Percentiles rank a stretch among this genome's conserved stretches.
These are phyloP conservation scores for Sphagnurus paluster DNA, from an alignment of 1,284 basidiomycete species.

Conservation along the genomic window DNA sequence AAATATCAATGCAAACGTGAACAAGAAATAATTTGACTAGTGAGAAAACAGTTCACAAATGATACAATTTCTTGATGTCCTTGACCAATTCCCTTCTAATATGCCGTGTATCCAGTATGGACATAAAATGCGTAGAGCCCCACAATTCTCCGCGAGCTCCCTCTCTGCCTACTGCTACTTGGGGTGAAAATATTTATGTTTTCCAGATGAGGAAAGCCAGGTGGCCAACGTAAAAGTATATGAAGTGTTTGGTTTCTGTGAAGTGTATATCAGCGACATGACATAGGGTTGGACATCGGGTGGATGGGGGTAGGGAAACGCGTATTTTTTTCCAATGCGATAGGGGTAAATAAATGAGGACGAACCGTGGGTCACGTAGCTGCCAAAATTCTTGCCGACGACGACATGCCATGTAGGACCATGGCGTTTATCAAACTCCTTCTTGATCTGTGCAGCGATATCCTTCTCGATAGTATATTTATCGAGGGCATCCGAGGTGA, in stretches of 20 bases:
- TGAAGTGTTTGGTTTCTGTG: constrained; percentile 94
- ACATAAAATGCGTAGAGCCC: constrained; percentile 7
- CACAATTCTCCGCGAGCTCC: constrained; percentile 2
- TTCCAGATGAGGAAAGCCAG: constrained; percentile 95
- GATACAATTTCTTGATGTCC: constrained; percentile 12
- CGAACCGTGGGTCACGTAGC: constrained; percentile 96
- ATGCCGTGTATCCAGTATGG: constrained; percentile 1
- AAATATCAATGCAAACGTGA: background rate
- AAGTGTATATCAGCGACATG: constrained; percentile 18
- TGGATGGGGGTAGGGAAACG: constrained; percentile 12
- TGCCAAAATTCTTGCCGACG: constrained; percentile 97
- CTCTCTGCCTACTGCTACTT: background rate
- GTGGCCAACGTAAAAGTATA: constrained; percentile 92
- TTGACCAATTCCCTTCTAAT: constrained; percentile 14
- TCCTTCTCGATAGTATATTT: constrained; percentile 96
- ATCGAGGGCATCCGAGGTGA: constrained; percentile 82
- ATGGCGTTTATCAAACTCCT: constrained; percentile 91
- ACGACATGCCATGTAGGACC: constrained; percentile 98
- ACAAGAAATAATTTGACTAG: constrained; percentile 5
- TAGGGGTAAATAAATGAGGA: constrained; percentile 17
- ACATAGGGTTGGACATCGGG: constrained; percentile 3
- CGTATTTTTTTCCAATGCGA: constrained; percentile 13
- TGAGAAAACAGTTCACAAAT: constrained; percentile 16
- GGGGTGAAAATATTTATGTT: constrained; percentile 57
- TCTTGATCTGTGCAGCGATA: constrained; percentile 97